These are phyloP conservation scores for Dioscorea cayenensis DNA, from an alignment of 116 monocot genomes.

Conservation along the genomic window DNA sequence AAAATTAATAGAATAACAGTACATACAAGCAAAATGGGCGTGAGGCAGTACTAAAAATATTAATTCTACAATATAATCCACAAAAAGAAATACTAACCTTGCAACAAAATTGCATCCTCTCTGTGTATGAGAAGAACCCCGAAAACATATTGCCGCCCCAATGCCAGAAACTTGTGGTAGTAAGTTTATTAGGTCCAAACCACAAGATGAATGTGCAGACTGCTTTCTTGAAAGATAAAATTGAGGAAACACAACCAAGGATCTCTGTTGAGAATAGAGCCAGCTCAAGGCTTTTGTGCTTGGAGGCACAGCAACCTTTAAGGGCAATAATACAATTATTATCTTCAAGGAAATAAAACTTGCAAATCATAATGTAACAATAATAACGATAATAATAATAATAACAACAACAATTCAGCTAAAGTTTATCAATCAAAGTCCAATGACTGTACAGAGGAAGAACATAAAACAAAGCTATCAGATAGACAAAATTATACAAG, in stretches of 20 bases:
- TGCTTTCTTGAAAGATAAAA: slow-evolving; percentile 37
- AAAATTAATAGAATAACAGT: no score
- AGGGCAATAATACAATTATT: background rate
- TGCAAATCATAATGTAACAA: background rate
- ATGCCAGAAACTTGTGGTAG: slow-evolving; percentile 46
- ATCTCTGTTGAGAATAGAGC: slow-evolving; percentile 30
- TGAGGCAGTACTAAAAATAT: background rate
- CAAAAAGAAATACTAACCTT: slow-evolving; percentile 43
- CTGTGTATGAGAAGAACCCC: slow-evolving; percentile 26
- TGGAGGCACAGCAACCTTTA: slow-evolving; percentile 74
- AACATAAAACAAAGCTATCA: no score
- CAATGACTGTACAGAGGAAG: no score
- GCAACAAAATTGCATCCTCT: slow-evolving; percentile 36
- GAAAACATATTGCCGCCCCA: slow-evolving; percentile 55
- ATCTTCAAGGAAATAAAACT: background rate
- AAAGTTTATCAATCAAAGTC: no score
- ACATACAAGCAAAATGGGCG: background rate
- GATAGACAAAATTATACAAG: no score
- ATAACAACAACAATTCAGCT: no score
- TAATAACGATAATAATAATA: no score
- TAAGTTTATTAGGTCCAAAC: slow-evolving; percentile 14
- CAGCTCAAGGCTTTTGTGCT: slow-evolving; percentile 54
- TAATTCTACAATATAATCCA: background rate
- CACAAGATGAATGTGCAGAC: slow-evolving; percentile 7
- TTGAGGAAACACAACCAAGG: slow-evolving; percentile 45